Base-by-base conservation (phyloP, 1,284 basidiomycete species). In the Sparassis latifolia region DNA sequence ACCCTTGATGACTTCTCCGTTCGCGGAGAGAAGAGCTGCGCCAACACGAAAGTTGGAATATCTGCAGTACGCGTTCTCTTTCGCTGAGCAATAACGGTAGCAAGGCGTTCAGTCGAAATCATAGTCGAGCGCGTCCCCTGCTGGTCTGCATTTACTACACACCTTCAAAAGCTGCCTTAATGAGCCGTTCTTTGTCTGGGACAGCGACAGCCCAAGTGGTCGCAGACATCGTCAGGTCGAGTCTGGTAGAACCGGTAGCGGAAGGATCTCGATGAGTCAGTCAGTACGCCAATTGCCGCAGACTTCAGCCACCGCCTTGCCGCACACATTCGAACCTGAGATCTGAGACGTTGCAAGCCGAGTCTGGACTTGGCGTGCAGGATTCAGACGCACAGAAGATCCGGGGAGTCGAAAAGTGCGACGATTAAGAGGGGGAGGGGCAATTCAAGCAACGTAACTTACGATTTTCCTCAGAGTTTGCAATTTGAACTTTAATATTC, bases 41-140 rank as follows among this genome's bases (percentile, higher is more conserved):
- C 94, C 93, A 7, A 97, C 93, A 43, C 87, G 82, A 64, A 96
- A 96, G 33, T 92, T 86, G 42, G 92, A 94, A 67, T 93, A 91
- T 0, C 78, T 84, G 39, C 70, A 74, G 63, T 93, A 91, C 0
- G 86, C 74, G 42, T 66, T 66, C 47, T 78, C 69, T 53, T 78
- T 77, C 27, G 78, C 84, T 86, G 56, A 31, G 35, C 7, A 10
- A 32, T 46, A 28, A 42, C 37, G 39, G 33, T 38, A 38, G 35
- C 35, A 38, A 9, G 35, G n/a, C 7, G 9, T 7, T 9, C 9
- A 38, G 7, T n/a, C 35, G 35, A n/a, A 38, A 38, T 38, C 35
- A n/a, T 38, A 38, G 35, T 20, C 20, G 20, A 20, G 20, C 20
- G 20, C 20, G 20, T 20, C 35, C 7, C n/a, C n/a, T 38, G 35